Evolutionary conservation across 2,329 filamentous ascomycete genomes (phyloP).

Genomic region (Acrocalymma vagum): DNA sequence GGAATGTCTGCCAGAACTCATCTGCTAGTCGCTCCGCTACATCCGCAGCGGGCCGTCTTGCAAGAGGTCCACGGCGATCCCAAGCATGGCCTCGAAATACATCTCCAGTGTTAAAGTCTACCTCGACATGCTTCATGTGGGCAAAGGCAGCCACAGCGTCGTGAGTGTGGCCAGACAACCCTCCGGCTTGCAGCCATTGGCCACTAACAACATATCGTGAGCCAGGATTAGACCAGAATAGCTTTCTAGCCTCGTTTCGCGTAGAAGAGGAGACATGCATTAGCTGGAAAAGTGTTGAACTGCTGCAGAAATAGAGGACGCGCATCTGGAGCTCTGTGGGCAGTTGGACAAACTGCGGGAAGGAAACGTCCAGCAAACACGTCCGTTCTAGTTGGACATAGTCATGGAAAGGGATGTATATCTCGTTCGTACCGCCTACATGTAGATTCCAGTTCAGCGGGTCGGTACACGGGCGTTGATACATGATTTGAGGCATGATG

Average conservation of each 20-base stretch:
- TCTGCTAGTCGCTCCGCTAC: no score
- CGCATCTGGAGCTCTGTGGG: conserved; percentile 7
- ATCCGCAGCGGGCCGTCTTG: no score
- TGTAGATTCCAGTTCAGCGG: no score
- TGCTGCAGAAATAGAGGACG: conserved; percentile 4
- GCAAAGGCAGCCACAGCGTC: background rate
- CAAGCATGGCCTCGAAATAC: no score
- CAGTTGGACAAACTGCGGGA: no score
- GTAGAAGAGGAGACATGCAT: conserved; percentile 6
- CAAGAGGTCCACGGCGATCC: no score
- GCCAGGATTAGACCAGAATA: conserved; percentile 8
- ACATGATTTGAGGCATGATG: no score
- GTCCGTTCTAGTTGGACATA: no score
- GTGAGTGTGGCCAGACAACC: conserved; percentile 5
- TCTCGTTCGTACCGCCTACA: no score
- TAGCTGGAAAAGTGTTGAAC: conserved; percentile 9
- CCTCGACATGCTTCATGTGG: conserved; percentile 3
- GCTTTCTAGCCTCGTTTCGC: conserved; percentile 7
- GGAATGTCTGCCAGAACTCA: conserved; percentile 8
- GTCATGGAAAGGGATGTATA: no score
- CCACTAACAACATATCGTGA: conserved; percentile 2
- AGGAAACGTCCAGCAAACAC: no score
- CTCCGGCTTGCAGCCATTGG: conserved; percentile 6
- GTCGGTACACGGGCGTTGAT: no score
- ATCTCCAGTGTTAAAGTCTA: conserved; percentile 1